Base-by-base conservation (phyloP, 176 grass and related monocot species). In the Thalia dealbata region DNA sequence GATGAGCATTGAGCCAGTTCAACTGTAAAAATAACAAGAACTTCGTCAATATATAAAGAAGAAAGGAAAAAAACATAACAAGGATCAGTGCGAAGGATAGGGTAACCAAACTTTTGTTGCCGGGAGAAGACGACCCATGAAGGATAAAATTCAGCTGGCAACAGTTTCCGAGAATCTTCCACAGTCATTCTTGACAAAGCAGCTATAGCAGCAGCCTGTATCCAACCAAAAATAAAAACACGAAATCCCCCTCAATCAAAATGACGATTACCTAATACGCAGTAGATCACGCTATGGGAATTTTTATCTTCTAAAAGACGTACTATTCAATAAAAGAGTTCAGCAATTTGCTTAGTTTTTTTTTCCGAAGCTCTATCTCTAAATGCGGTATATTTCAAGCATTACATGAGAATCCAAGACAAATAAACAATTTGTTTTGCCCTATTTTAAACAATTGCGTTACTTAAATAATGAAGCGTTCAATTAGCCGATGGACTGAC, bases 121-220 rank as follows among this genome's bases (percentile, higher is more conserved):
- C 85, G 87, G 52, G 87, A 80, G 70, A 97, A 91, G 77, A 88
- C 88, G 79, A 92, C 93, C 93, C 93, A 97, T 64, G 93, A 88
- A 80, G 93, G 93, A 82, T 97, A 97, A 58, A 86, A 88, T 74
- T 83, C 87, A 25, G 81, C 70, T 21, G 89, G 81, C 74, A 97
- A 80, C 80, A 97, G 50, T 56, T 92, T 88, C 72, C 64, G 87
- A 28, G 86, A 70, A 88, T 89, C 93, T 82, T 92, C 82, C 27
- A 97, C 77, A 55, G 85, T 84, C 82, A 97, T 78, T 78, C 86
- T 92, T 64, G 93, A 86, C 60, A 90, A 92, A 65, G 87, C 70
- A 24, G 80, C 69, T 80, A 88, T 76, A 72, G 74, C 72, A 78
- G 82, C 64, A 76, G 85, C 85, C 93, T 97, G 79, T 42, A 68